Percentiles rank a stretch among this genome's conserved stretches.
Conservation (phyloP, 768 basidiomycete genomes). For the Pholiota microspora region DNA sequence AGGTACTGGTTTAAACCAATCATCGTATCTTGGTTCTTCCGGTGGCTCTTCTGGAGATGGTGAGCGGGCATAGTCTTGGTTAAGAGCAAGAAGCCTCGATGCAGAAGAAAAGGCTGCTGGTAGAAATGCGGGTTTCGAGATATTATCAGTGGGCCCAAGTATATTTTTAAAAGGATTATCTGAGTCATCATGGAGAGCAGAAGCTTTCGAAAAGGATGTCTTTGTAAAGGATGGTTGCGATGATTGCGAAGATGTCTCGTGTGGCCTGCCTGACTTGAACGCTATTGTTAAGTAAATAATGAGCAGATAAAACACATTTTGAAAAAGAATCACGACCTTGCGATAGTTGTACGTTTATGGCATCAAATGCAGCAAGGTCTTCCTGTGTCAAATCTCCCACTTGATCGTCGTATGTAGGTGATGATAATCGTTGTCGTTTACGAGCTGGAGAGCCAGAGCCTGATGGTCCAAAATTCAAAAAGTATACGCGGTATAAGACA, state of each 20-base stretch:
- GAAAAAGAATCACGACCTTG: constrained; percentile 21
- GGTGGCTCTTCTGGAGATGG: constrained; percentile 37
- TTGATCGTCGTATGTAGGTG: constrained; percentile 61
- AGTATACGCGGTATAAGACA: neutral
- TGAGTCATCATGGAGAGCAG: constrained; percentile 31
- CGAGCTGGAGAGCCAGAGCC: constrained; percentile 42
- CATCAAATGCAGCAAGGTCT: constrained; percentile 54
- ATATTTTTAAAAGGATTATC: constrained; percentile 40
- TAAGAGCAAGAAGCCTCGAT: constrained; percentile 15
- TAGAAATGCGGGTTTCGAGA: neutral
- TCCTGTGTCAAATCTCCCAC: constrained; percentile 50
- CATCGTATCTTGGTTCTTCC: constrained; percentile 39
- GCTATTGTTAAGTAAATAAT: neutral
- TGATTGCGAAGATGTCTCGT: constrained; percentile 12
- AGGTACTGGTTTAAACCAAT: constrained; percentile 47
- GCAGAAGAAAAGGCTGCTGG: constrained; percentile 28
- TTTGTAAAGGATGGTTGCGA: constrained; percentile 10
- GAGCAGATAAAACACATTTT: neutral
- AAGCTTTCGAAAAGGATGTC: constrained; percentile 4
- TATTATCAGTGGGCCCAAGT: constrained; percentile 12
- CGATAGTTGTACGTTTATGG: constrained; percentile 44
- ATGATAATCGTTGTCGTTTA: constrained; percentile 64
- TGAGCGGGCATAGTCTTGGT: constrained; percentile 26
- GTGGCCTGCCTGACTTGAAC: neutral
- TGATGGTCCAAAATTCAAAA: neutral